Conservation (phyloP, 2,329 filamentous ascomycete genomes). For the Akanthomyces uredinophilus region DNA sequence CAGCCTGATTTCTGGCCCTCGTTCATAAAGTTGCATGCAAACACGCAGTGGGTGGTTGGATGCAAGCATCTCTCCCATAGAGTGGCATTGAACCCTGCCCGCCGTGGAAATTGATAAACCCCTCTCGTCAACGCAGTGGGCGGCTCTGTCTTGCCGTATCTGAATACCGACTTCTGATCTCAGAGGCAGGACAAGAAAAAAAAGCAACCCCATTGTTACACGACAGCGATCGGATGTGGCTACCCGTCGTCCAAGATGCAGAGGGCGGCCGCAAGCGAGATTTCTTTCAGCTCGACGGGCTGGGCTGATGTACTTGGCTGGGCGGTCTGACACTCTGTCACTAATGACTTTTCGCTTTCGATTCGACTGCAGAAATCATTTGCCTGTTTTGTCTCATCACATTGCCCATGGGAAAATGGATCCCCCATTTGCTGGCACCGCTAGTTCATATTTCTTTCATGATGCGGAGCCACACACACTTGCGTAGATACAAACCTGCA, state of each 20-base stretch:
- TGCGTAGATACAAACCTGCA: not conserved
- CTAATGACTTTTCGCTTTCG: too few species aligned
- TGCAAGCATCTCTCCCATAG: too few species aligned
- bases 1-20: not conserved
- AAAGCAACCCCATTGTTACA: too few species aligned
- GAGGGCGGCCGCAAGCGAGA: too few species aligned
- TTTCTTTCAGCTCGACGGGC: not conserved
- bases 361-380: not conserved
- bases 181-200: too few species aligned
- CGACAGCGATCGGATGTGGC: too few species aligned
- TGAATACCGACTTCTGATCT: not conserved
- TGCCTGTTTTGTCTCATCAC: not conserved
- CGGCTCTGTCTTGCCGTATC: not conserved
- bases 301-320: too few species aligned
- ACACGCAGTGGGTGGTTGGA: not conserved
- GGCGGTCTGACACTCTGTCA: too few species aligned
- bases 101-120: too few species aligned
- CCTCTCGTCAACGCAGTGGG: too few species aligned
- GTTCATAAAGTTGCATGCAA: not conserved
- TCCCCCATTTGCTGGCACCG: not conserved
- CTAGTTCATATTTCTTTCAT: not conserved
- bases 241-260: too few species aligned
- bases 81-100: too few species aligned
- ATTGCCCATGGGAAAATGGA: not conserved
- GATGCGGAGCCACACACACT: not conserved